Conservation (phyloP, 345 rosid species). For the Balakata baccata region DNA sequence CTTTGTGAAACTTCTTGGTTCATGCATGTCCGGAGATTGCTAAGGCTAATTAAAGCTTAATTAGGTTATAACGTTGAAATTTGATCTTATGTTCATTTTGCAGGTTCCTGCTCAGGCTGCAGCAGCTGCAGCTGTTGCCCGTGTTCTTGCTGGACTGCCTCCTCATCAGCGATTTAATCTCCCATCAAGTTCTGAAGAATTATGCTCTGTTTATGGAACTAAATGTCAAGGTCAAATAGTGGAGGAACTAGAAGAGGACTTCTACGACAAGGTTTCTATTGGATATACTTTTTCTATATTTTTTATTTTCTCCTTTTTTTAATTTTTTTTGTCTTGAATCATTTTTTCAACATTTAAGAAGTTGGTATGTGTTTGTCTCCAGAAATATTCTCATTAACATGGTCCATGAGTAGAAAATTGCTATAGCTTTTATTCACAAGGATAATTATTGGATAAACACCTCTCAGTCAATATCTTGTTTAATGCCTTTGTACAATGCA, state of each 20-base stretch:
- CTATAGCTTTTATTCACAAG: neutral
- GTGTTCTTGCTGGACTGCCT: constrained; percentile 82
- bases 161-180: constrained; percentile 71
- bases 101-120: constrained; percentile 98
- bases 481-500: neutral
- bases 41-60: neutral
- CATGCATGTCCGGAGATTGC: neutral
- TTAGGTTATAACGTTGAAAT: neutral
- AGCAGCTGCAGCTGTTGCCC: constrained; percentile 97
- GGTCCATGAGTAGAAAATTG: neutral
- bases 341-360: neutral
- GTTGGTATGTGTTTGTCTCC: neutral
- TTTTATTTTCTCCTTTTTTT: neutral
- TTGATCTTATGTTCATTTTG: neutral
- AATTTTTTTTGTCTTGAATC: neutral
- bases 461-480: neutral
- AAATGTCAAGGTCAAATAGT: constrained; percentile 51
- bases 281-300: neutral
- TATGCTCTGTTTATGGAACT: constrained; percentile 73
- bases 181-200: constrained; percentile 72
- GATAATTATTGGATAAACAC: neutral
- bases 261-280: constrained; percentile 67
- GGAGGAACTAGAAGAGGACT: constrained; percentile 72
- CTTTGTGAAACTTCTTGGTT: neutral
- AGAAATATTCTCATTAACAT: neutral